Percentiles rank a stretch among this genome's conserved stretches.
Evolutionary conservation across 2,329 filamentous ascomycete species (phyloP).

Genomic region (Ceratocystiopsis brevicomis): DNA sequence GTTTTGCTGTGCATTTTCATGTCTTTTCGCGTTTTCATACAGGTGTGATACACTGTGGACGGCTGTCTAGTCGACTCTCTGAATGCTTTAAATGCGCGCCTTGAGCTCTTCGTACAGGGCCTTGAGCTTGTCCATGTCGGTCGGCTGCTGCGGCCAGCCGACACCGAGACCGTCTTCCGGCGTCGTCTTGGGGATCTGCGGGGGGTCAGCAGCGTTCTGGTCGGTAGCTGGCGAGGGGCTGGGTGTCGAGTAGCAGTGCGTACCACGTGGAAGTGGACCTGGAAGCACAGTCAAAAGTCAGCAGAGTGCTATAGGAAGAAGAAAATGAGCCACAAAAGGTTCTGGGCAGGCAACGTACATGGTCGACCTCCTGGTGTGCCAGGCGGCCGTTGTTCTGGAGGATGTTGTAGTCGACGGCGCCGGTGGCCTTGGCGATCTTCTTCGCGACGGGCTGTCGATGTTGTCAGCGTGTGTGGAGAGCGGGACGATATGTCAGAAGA

Average conservation of each 20-base stretch:
- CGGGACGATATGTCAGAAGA: not conserved
- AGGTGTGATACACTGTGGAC: too few species aligned
- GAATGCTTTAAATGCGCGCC: slow-evolving; percentile 50
- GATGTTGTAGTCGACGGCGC: slow-evolving; percentile 72
- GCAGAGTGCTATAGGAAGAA: not conserved
- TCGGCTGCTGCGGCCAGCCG: slow-evolving; percentile 55
- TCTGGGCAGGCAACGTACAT: slow-evolving; percentile 37
- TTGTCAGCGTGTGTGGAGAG: not conserved
- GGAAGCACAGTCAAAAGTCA: slow-evolving; percentile 2
- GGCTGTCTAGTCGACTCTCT: too few species aligned
- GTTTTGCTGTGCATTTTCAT: too few species aligned
- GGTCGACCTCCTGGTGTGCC: slow-evolving; percentile 82
- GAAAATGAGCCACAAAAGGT: not conserved
- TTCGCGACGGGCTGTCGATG: slow-evolving; percentile 52
- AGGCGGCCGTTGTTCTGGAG: slow-evolving; percentile 88
- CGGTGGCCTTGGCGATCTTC: slow-evolving; percentile 62
- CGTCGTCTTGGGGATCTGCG: slow-evolving; percentile 83
- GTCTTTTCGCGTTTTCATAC: too few species aligned
- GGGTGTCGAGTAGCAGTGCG: too few species aligned
- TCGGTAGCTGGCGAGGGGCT: not conserved
- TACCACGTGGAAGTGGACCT: slow-evolving; percentile 92
- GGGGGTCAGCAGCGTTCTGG: too few species aligned
- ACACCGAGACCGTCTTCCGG: slow-evolving; percentile 52
- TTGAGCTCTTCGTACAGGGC: slow-evolving; percentile 67
- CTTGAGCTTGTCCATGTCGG: slow-evolving; percentile 71